Percentiles rank a stretch among this genome's conserved stretches.
Evolutionary conservation across 1,284 basidiomycete species (phyloP).

Genomic region (Flammula alnicola): DNA sequence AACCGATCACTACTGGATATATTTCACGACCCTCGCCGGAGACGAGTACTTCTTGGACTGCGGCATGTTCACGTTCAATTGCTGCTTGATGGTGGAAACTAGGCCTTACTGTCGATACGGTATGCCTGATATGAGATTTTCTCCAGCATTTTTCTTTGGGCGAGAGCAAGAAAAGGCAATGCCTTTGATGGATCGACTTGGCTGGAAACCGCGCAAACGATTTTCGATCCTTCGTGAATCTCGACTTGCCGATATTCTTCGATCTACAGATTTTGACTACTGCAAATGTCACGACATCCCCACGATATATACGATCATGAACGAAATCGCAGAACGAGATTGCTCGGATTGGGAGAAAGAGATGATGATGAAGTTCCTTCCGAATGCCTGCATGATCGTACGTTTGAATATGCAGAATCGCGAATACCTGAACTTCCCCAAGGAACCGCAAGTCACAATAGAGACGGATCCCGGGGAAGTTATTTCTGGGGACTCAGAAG

Average conservation of each 20-base stretch:
- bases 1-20: conserved; percentile 51
- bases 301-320: too few species aligned
- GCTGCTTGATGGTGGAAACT: conserved; percentile 32
- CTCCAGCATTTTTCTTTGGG: conserved; percentile 39
- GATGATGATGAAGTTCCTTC: conserved; percentile 23
- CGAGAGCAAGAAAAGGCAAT: conserved; percentile 25
- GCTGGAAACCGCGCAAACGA: conserved; percentile 26
- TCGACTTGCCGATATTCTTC: too few species aligned
- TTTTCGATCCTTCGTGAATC: conserved; percentile 41
- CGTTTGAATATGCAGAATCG: conserved; percentile 21
- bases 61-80: conserved; percentile 46
- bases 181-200: conserved; percentile 28
- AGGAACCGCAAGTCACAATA: conserved; percentile 25
- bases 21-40: conserved; percentile 46
- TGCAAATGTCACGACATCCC: too few species aligned
- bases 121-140: conserved; percentile 18
- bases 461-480: conserved; percentile 35
- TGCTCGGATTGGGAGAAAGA: conserved; percentile 28
- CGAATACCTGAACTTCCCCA: conserved; percentile 32
- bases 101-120: conserved; percentile 27
- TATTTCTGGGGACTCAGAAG: too few species aligned
- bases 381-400: conserved; percentile 17
- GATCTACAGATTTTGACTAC: too few species aligned
- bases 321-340: conserved; percentile 27
- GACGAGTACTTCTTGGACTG: conserved; percentile 45